Evolutionary conservation across 2,329 filamentous ascomycete species (phyloP), one percentile per base, ranked within the genome.

Genomic region (Bipolaris bicolor): DNA sequence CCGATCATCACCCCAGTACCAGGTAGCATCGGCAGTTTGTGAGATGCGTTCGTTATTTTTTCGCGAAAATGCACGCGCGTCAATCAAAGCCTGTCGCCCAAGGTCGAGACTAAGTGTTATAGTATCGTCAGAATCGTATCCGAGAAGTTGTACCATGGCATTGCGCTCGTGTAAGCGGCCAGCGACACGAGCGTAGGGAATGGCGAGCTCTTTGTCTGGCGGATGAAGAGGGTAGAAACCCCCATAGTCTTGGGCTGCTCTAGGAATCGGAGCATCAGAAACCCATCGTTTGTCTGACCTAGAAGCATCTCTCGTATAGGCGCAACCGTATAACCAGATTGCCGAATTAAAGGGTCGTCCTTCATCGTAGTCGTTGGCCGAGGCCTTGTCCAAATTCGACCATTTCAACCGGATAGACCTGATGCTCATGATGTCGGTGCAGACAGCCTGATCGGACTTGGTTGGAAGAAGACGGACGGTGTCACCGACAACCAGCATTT

Each of bases 1-100:
- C 1, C 86, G 79, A 20, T 77, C 78, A 50, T 88, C 84, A 0
- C 79, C 84, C 81, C 83, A 86, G 68, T 82, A 85, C 84, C 84
- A 88, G 0, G 74, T 71, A 24, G 80, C 77, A 13, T 75, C 78
- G 0, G 41, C 18, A 6, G 52, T 47, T 13, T 37, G 3, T 2
- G 61, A 43, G 26, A 87, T 83, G 2, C 84, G 82, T 0, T 74
- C 59, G 55, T 88, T 83, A 15, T 78, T 73, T 11, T 75, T 60
- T 0, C 70, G 65, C 1, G 82, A 80, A 64, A 79, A 86, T 1
- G 68, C 62, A 1, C 85, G 79, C 0, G 78, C 83, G n/a, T 76
- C 72, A 0, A 78, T 47, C 1, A 84, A 71, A 2, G 80, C 79
- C 11, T 73, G 65, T 0, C 83, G 64, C n/a, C 86, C 85, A 9